These are phyloP conservation scores for Talaromyces nanjingensis DNA, from an alignment of 495 filamentous ascomycete genomes.

Conservation along the genomic window DNA sequence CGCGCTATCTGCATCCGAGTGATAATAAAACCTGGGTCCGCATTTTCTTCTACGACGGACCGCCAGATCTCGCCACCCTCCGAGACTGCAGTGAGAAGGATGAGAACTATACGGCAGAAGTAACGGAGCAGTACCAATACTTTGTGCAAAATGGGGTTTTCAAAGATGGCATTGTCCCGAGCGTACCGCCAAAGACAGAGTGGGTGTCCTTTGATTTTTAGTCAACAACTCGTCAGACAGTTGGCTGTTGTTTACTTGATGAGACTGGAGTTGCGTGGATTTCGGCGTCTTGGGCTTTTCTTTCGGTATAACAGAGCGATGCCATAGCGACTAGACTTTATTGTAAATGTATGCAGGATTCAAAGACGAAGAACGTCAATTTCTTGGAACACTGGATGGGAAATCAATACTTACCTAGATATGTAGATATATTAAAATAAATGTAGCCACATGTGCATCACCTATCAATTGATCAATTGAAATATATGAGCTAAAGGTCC, in stretches of 20 bases:
- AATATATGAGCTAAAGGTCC: too few species aligned
- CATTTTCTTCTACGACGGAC: slow-evolving; percentile 65
- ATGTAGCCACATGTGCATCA: too few species aligned
- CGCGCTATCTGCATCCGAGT: slow-evolving; percentile 43
- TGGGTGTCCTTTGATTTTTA: slow-evolving; percentile 67
- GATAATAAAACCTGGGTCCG: slow-evolving; percentile 43
- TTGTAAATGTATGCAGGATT: too few species aligned
- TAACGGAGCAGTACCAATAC: slow-evolving; percentile 50
- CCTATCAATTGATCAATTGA: too few species aligned
- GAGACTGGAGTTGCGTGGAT: neutral
- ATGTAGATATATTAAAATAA: too few species aligned
- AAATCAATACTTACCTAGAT: too few species aligned
- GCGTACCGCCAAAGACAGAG: slow-evolving; percentile 65
- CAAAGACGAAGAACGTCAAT: too few species aligned
- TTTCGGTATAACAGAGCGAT: too few species aligned
- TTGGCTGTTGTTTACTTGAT: neutral
- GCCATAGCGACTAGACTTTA: too few species aligned
- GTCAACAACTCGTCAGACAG: neutral
- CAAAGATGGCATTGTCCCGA: slow-evolving; percentile 56
- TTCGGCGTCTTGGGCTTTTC: neutral
- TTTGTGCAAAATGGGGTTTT: slow-evolving; percentile 58
- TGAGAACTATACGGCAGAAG: slow-evolving; percentile 39
- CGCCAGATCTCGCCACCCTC: slow-evolving; percentile 45
- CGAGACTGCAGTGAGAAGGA: slow-evolving; percentile 31
- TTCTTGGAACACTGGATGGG: too few species aligned